Evolutionary conservation across 1,284 basidiomycete species (phyloP).

Genomic region (Amylostereum chailletii): DNA sequence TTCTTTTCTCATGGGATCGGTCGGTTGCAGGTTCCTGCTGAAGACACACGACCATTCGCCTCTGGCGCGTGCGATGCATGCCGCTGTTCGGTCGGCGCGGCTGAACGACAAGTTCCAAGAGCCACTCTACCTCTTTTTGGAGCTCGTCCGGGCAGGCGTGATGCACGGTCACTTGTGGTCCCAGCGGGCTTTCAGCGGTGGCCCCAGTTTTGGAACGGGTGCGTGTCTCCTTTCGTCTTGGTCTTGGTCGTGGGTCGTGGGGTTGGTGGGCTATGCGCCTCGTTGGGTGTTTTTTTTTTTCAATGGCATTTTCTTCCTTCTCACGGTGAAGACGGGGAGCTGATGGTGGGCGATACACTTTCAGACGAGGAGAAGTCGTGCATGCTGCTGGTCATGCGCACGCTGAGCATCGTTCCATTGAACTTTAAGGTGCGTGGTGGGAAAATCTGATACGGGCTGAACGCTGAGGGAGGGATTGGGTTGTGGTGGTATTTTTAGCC

Average conservation of each 20-base stretch:
- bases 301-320: constrained; percentile 8
- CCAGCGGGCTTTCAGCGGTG: constrained; percentile 83
- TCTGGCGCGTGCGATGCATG: constrained; percentile 85
- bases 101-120: constrained; percentile 99
- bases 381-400: constrained; percentile 94
- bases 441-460: constrained; percentile 1
- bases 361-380: constrained; percentile 83
- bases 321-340: neutral
- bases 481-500: constrained; percentile 32
- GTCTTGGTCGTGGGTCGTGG: constrained; percentile 10
- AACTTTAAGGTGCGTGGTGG: constrained; percentile 72
- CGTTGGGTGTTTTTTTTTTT: constrained; percentile 14
- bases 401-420: constrained; percentile 87
- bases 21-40: constrained; percentile 62
- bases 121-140: constrained; percentile 86
- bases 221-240: constrained; percentile 13
- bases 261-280: constrained; percentile 2
- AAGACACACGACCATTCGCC: constrained; percentile 86
- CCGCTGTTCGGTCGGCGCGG: constrained; percentile 67
- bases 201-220: constrained; percentile 91
- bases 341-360: constrained; percentile 9
- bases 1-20: constrained; percentile 10
- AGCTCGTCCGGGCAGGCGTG: constrained; percentile 89
- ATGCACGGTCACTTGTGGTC: constrained; percentile 93
- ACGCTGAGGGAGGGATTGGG: neutral